These are phyloP conservation scores for Calonectria hongkongensis DNA, from an alignment of 2,329 filamentous ascomycete species.

Conservation along the genomic window DNA sequence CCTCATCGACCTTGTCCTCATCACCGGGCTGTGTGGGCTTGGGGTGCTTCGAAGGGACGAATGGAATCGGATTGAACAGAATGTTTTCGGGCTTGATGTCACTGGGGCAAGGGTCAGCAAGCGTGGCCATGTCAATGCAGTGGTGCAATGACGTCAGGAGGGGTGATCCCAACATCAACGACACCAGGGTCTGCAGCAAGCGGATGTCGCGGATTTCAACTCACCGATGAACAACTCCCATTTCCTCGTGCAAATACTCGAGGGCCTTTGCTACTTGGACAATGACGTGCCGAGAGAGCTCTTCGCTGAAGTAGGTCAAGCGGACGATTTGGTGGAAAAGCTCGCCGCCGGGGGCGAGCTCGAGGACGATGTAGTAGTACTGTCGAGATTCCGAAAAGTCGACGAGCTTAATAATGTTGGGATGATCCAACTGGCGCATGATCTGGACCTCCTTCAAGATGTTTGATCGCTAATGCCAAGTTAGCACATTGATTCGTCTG, in stretches of 20 bases:
- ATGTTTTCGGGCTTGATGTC: constrained; percentile 99
- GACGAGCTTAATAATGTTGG: constrained; percentile 94
- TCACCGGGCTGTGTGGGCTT: constrained; percentile 91
- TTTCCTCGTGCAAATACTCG: constrained; percentile 94
- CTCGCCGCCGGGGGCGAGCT: constrained; percentile 95
- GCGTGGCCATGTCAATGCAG: constrained; percentile 45
- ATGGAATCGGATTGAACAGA: constrained; percentile 90
- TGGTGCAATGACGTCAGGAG: constrained; percentile 55
- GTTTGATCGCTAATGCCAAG: constrained; percentile 84
- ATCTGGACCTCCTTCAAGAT: constrained; percentile 99
- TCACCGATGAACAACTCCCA: constrained; percentile 97
- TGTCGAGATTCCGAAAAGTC: constrained; percentile 95
- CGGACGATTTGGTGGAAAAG: constrained; percentile 99
- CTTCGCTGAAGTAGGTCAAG: constrained; percentile 98
- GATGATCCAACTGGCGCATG: constrained; percentile 97
- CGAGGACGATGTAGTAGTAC: constrained; percentile 98
- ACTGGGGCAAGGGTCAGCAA: constrained; percentile 68
- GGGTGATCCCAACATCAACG: constrained; percentile 47
- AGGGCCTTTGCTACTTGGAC: constrained; percentile 95
- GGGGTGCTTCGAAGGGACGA: constrained; percentile 86
- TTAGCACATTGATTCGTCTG: constrained; percentile 54
- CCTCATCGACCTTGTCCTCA: constrained; percentile 97
- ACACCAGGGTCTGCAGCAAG: constrained; percentile 27
- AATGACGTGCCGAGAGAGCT: constrained; percentile 95
- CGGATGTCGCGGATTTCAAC: constrained; percentile 56